Evolutionary conservation across 179 eudicot species (phyloP), one percentile per base, ranked within the genome.

Genomic region (Silene coronaria): DNA sequence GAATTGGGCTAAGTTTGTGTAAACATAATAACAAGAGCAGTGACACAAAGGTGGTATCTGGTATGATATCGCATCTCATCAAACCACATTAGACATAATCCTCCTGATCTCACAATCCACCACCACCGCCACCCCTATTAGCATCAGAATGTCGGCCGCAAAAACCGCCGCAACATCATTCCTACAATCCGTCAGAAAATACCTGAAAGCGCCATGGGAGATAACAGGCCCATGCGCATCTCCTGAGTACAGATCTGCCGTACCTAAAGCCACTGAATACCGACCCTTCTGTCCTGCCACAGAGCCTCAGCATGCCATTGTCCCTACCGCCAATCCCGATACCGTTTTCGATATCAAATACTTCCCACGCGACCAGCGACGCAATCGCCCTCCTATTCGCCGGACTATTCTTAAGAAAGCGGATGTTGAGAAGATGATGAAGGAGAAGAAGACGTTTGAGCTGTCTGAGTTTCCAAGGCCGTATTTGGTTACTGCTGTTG

Each of bases 181-280:
- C 53, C 7, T 87, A 11, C 83, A 84, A 67, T 77, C 86, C 32
- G 87, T 93, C 5, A 75, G 73, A 1, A 86, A 84, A 48, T 85
- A 89, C 89, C 27, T 93, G 9, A 93, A 93, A 73, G 83, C 87
- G 17, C 98, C 98, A 4, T 93, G 98, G 98, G 81, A 87, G 65
- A 80, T 85, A 80, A 93, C 98, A 4, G 98, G 96, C 0, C 97
- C 98, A 0, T 76, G 79, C 65, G 85, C 97, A 19, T 75, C 82
- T 0, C 93, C 97, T 0, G 98, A 93, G 77, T 91, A 93, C 87
- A 64, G 26, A 16, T 32, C 73, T 0, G 87, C 97, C 24, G 30
- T 93, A 11, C 98, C 98, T 0, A 84, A 81, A 38, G 97, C 97
- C 24, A 82, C 97, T 2, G 97, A 93, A 73, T 93, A 88, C 83